Base-by-base conservation (phyloP, 139 green algal genomes). In the Chlamydomonas sp. region DNA sequence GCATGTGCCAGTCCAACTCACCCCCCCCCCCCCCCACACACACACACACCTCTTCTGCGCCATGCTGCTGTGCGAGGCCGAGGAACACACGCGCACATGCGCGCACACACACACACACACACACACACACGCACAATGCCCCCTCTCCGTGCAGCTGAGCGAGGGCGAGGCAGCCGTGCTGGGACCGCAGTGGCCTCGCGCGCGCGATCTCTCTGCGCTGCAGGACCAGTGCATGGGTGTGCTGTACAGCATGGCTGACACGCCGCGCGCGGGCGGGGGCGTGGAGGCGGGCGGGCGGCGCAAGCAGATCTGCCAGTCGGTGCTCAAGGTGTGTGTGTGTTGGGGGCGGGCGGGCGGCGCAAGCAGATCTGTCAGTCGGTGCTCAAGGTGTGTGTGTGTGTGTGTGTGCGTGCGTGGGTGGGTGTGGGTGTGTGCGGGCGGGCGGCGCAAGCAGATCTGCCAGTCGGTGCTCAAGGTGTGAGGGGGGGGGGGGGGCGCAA, bases 201-300 rank as follows among this genome's bases (percentile, higher is more conserved):
- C 66, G 20, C 54, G 61, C 0, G 71, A 77, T 65, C 70, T 81
- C 31, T 43, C 38, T 0, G 60, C 66, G 16, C 61, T 81, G 24
- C 70, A 77, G 70, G 76, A 75, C 5, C 76, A 81, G 35, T 67
- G 37, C 59, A 65, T 73, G 67, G 63, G 26, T 35, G 66, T 73
- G 22, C 38, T 71, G 26, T 66, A 66, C 59, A 48, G 31, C 10
- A 66, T 66, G 59, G 59, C 59, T 13, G 59, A 66, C 33, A 43
- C 59, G 8, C 59, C 59, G n/a, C 59, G 33, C 8, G 6, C 59
- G 33, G 33, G 31, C 22, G n/a, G n/a, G n/a, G 33, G 59, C 26
- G 31, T 66, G 31, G 59, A 66, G 24, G 59, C 31, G 33, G 59
- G 59, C n/a, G 59, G 33, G 13, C 6, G 33, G 33, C 31, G 59